Base-by-base conservation (phyloP, 2,329 filamentous ascomycete genomes). In the Trichoderma sp. region DNA sequence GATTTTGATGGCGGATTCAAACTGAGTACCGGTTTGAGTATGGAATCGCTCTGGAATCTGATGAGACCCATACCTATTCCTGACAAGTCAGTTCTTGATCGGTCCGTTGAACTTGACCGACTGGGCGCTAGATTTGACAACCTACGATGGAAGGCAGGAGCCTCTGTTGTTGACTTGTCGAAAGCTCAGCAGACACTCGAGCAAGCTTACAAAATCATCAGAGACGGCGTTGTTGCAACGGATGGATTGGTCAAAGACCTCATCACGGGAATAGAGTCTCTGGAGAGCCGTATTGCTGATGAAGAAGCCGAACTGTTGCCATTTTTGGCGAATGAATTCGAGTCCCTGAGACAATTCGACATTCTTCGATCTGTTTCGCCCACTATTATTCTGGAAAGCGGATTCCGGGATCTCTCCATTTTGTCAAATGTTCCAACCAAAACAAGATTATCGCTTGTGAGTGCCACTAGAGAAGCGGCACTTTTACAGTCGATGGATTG, bases 31-130 rank as follows among this genome's bases (percentile, higher is more conserved):
- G 94, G 94, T 0, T 83, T 94, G 13, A 91, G 89, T 74, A 96
- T 97, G 92, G 92, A 96, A 77, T 80, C 83, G 9, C 85, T 97
- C 6, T 97, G 95, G 95, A 87, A 88, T 55, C 77, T 84, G 1
- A 88, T 97, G 77, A 88, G 92, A 68, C 93, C 94, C 0, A 79
- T 83, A 12, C 85, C 89, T 5, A 84, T 90, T 26, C 80, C 84
- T 2, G 84, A 85, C 20, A 79, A 82, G 28, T 76, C 78, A 4
- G 81, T 84, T 0, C 80, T 90, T 55, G 79, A 84, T 32, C 84
- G 84, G 43, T 81, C 87, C 7, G 73, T 83, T 13, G 82, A 86
- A 47, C 82, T 92, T 75, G 86, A 90, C 74, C 81, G 81, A 12
- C 82, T 92, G 5, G 89, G 88, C 1, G 79, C 79, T 2, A 84